Evolutionary conservation across 305 asterid species (phyloP).

Genomic region (Salvia sclarea): DNA sequence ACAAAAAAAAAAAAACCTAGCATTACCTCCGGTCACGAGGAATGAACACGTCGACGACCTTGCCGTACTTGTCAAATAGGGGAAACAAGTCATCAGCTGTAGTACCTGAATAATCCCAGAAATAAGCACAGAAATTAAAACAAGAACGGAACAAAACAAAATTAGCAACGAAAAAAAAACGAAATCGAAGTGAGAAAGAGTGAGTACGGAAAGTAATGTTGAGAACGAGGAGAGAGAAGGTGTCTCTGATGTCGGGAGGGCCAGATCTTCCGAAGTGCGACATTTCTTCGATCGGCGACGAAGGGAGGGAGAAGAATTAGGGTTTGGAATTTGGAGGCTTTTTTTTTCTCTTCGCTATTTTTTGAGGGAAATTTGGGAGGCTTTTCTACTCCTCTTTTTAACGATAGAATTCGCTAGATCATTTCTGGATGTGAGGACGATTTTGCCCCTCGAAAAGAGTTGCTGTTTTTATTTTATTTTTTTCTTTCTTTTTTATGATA

Average conservation of each 20-base stretch:
- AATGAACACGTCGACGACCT: slow-evolving; percentile 94
- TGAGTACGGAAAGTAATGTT: slow-evolving; percentile 89
- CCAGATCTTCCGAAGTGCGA: slow-evolving; percentile 98
- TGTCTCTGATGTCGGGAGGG: slow-evolving; percentile 98
- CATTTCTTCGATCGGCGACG: slow-evolving; percentile 44
- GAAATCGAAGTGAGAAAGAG: background rate
- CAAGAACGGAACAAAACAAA: background rate
- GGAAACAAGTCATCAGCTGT: slow-evolving; percentile 98
- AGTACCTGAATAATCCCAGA: slow-evolving; percentile 56
- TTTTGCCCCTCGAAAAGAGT: slow-evolving; percentile 19
- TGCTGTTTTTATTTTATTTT: too few species aligned
- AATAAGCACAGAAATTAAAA: background rate
- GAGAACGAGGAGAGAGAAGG: slow-evolving; percentile 92
- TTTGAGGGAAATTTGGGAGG: background rate
- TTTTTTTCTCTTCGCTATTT: background rate
- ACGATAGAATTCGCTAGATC: background rate
- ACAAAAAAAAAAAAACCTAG: background rate
- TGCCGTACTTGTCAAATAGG: slow-evolving; percentile 85
- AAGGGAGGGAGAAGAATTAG: slow-evolving; percentile 18
- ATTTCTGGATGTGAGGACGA: slow-evolving; percentile 15
- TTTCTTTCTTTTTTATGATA: too few species aligned
- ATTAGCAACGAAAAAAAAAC: background rate
- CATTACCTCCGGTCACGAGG: slow-evolving; percentile 90
- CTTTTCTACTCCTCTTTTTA: background rate
- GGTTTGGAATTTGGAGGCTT: slow-evolving; percentile 24